Conservation (phyloP, 768 basidiomycete species). For the Suillus occidentalis region DNA sequence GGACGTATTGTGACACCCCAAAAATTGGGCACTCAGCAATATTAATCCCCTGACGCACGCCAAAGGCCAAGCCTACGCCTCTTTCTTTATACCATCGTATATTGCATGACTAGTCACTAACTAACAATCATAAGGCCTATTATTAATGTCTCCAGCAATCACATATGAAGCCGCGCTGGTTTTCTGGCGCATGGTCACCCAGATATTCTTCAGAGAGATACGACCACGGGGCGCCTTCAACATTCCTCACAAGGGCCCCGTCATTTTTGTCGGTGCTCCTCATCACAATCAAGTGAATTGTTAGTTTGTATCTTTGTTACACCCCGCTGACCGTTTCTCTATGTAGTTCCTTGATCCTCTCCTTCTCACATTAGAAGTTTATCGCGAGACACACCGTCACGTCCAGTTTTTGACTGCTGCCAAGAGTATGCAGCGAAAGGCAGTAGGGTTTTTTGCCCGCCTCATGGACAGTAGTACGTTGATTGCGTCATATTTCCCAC, state of each 20-base stretch:
- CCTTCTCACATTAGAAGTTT: slow-evolving; percentile 80
- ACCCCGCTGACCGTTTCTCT: slow-evolving; percentile 15
- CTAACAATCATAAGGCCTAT: slow-evolving; percentile 6
- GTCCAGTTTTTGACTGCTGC: slow-evolving; percentile 90
- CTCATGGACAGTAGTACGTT: slow-evolving; percentile 85
- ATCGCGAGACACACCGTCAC: slow-evolving; percentile 76
- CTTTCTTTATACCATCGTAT: slow-evolving; percentile 4
- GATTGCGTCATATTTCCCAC: neutral
- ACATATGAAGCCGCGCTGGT: slow-evolving; percentile 75
- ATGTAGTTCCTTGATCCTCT: slow-evolving; percentile 88
- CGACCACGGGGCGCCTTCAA: slow-evolving; percentile 93
- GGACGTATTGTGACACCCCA: slow-evolving; percentile 1
- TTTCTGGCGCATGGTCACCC: slow-evolving; percentile 84
- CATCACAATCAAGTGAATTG: slow-evolving; percentile 82
- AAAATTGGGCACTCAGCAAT: neutral
- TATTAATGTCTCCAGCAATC: slow-evolving; percentile 22
- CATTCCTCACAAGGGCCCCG: slow-evolving; percentile 85
- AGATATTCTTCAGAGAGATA: slow-evolving; percentile 96
- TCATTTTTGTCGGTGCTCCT: slow-evolving; percentile 91
- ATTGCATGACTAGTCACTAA: slow-evolving; percentile 13
- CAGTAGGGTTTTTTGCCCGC: slow-evolving; percentile 78
- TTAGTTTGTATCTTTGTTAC: slow-evolving; percentile 8
- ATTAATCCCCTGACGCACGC: neutral
- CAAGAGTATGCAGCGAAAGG: slow-evolving; percentile 77
- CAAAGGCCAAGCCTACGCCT: neutral